phyloP scores from a whole-genome alignment of 192 early-diverging fungal species.

The Spizellomyces sp. region DNA sequence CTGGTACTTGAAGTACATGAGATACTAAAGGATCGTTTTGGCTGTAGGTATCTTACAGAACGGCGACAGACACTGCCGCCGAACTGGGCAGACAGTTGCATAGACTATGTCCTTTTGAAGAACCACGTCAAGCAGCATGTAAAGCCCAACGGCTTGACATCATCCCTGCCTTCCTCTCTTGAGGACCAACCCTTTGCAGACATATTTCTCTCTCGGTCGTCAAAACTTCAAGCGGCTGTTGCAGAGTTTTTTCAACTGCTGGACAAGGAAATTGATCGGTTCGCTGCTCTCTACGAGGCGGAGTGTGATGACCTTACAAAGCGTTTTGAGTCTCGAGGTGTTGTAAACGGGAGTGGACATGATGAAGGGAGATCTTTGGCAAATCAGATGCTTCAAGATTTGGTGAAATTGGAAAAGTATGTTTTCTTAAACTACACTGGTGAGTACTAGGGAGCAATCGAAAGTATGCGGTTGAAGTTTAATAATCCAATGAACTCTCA shows the following conservation, averaged over 20 bases:
- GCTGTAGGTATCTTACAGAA: conserved; percentile 22
- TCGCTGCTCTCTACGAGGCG: conserved; percentile 26
- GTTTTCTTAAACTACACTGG: conserved; percentile 85
- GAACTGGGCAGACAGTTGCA: conserved; percentile 67
- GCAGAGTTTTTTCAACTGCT: conserved; percentile 70
- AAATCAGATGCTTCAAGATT: conserved; percentile 57
- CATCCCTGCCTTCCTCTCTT: background rate
- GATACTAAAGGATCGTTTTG: background rate
- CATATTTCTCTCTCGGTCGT: conserved; percentile 58
- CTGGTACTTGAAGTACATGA: background rate
- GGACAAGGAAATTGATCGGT: conserved; percentile 61
- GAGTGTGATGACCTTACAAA: conserved; percentile 22
- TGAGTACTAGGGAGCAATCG: background rate
- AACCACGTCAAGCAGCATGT: conserved; percentile 63
- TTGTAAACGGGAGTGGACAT: background rate
- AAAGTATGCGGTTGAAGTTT: too few species aligned
- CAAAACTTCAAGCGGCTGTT: conserved; percentile 56
- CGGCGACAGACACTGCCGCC: conserved; percentile 45
- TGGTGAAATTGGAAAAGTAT: conserved; percentile 76
- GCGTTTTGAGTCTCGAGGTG: background rate
- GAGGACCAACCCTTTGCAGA: conserved; percentile 50
- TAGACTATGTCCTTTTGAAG: conserved; percentile 75
- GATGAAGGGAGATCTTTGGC: background rate
- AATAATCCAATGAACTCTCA: too few species aligned
- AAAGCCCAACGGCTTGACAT: conserved; percentile 45